Conservation (phyloP, 805 yeast species). For the Candida krabiensis region DNA sequence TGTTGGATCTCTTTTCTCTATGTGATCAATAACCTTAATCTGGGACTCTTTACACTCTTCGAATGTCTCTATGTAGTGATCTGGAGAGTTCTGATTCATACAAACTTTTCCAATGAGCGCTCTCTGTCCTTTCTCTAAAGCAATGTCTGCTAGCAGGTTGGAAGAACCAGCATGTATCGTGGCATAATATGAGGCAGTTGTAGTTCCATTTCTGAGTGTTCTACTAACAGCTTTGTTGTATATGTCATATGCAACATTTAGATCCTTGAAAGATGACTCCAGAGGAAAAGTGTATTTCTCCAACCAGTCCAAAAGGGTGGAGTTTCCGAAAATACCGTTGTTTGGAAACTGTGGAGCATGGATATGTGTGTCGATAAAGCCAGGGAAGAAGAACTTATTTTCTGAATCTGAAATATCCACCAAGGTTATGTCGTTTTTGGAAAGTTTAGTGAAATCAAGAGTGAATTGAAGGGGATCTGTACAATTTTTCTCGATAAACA, state of each 20-base stretch:
- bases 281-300: constrained; percentile 85
- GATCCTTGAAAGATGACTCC: constrained; percentile 65
- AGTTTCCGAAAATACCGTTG: constrained; percentile 77
- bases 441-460: constrained; percentile 10
- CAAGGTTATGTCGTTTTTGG: constrained; percentile 28
- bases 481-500: constrained; percentile 26
- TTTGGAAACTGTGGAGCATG: constrained; percentile 88
- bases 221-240: constrained; percentile 67
- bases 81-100: constrained; percentile 84
- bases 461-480: constrained; percentile 15
- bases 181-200: constrained; percentile 89
- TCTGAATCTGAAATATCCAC: constrained; percentile 37
- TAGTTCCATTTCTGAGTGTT: constrained; percentile 80
- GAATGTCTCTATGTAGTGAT: constrained; percentile 58
- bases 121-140: constrained; percentile 71
- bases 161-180: constrained; percentile 81
- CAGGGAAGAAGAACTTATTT: constrained; percentile 71
- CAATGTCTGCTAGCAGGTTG: constrained; percentile 70
- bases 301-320: constrained; percentile 89
- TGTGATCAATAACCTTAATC: constrained; percentile 54
- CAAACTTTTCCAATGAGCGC: constrained; percentile 93
- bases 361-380: constrained; percentile 79
- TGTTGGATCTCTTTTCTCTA: constrained; percentile 51
- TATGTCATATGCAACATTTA: constrained; percentile 54
- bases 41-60: constrained; percentile 57